These are phyloP conservation scores for Termitomyces sp. DNA, from an alignment of 768 basidiomycete species.

Conservation along the genomic window DNA sequence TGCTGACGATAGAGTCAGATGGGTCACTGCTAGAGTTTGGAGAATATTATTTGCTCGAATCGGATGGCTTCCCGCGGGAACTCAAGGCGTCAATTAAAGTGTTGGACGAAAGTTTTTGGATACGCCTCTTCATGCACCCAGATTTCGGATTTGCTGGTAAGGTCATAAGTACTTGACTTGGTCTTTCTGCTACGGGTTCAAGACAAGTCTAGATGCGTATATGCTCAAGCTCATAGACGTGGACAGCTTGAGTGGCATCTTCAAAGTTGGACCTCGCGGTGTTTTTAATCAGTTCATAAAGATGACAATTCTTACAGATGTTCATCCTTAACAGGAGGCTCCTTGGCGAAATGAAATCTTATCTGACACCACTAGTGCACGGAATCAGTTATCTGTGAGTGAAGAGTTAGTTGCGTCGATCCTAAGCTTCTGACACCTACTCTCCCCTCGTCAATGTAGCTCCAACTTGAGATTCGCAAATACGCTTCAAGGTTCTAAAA, in stretches of 20 bases:
- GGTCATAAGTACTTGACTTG: not conserved
- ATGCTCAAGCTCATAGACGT: slow-evolving; percentile 8
- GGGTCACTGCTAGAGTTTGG: not conserved
- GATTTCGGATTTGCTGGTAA: slow-evolving; percentile 7
- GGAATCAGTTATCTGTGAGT: slow-evolving; percentile 3
- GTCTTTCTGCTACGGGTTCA: not conserved
- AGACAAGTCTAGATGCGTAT: not conserved
- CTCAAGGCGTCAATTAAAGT: slow-evolving; percentile 4
- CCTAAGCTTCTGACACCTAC: not conserved
- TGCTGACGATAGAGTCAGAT: not conserved
- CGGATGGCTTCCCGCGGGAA: not conserved
- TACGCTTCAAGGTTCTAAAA: slow-evolving; percentile 3
- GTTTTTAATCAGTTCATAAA: not conserved
- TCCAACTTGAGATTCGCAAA: slow-evolving; percentile 8
- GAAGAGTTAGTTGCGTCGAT: not conserved
- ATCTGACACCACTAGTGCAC: not conserved
- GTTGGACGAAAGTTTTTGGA: slow-evolving; percentile 7
- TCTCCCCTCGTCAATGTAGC: not conserved
- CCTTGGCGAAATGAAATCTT: slow-evolving; percentile 5
- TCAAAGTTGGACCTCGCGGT: not conserved
- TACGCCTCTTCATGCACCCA: slow-evolving; percentile 8
- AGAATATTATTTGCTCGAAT: not conserved
- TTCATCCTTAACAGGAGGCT: slow-evolving; percentile 6
- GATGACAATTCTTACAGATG: not conserved
- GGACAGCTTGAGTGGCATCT: not conserved